Evolutionary conservation across 2,329 filamentous ascomycete species (phyloP), one percentile per base, ranked within the genome.

Genomic region (Lecanicillium sp.): DNA sequence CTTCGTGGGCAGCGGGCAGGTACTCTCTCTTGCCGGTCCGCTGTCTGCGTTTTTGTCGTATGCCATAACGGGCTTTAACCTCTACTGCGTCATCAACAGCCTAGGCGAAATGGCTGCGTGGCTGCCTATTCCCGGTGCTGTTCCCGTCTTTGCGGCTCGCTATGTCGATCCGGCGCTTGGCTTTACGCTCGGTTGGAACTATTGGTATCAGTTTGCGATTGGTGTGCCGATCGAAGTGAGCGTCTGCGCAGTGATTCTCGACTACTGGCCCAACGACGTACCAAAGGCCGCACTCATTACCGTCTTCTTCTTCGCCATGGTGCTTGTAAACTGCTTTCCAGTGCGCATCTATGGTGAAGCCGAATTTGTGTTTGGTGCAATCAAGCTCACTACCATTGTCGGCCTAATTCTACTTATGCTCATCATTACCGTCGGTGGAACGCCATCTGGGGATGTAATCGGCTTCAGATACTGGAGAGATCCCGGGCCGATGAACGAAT

Each of bases 91-190:
- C 20, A 66, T 70, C 41, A 58, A 60, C 44, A 57, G 58, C 50
- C 70, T 80, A 39, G 68, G 67, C 15, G 73, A 77, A 56, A 73
- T 81, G 62, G 73, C 75, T 16, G 69, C 77, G 22, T 80, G 75
- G 63, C 67, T 82, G 37, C 73, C 77, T 4, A 56, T 78, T 45
- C 63, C 73, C 19, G 69, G 71, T n/a, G 68, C 68, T 5, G 65
- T 73, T 7, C 63, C 68, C 5, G 56, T 69, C 17, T 73, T 71
- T 35, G 67, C 68, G 9, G 56, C 63, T 14, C 61, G 67, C n/a
- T 70, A 62, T 41, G 65, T 69, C 35, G 65, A 70, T 40, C 62
- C 64, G 27, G 63, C 65, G 2, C 56, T 67, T 22, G 67, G 63
- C 22, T 73, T 70, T 37, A 64, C 68, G 2, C 51, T 73, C 15